Percentiles rank a stretch among this genome's conserved stretches.
Conservation (phyloP, 441 rosid genomes). For the Hypseocharis bilobata region DNA sequence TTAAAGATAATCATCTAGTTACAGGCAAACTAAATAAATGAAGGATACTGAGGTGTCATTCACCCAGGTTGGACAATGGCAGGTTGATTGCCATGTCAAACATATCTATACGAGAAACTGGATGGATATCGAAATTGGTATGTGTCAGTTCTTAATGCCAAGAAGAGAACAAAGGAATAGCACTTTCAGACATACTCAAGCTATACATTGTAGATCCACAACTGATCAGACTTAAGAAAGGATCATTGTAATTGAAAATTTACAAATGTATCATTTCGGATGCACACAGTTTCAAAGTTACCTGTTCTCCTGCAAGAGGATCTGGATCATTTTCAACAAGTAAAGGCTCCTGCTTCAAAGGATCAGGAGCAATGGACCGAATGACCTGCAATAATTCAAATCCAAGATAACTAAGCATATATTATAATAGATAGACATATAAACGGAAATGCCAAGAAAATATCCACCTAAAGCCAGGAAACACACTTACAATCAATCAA, state of each 20-base stretch:
- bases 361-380: slow-evolving; percentile 49
- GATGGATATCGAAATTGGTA: too few relatives aligned
- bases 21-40: too few relatives aligned
- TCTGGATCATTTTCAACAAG: slow-evolving; percentile 36
- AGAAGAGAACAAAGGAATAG: background rate
- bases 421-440: too few relatives aligned
- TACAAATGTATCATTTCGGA: background rate
- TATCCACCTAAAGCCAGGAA: too few relatives aligned
- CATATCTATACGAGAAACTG: too few relatives aligned
- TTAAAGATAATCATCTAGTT: background rate
- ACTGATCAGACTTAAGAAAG: background rate
- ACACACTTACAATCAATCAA: too few relatives aligned
- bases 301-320: slow-evolving; percentile 80
- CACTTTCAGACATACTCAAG: background rate
- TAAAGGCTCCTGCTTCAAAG: slow-evolving; percentile 55
- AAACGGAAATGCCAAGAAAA: too few relatives aligned
- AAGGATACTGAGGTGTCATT: background rate
- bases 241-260: background rate
- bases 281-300: slow-evolving; percentile 15
- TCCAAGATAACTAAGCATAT: background rate
- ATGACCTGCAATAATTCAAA: slow-evolving; percentile 8
- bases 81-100: background rate
- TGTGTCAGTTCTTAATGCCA: background rate
- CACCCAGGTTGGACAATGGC: background rate
- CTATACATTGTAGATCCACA: background rate